Evolutionary conservation across 257 asterid genomes (phyloP).

Genomic region (Solanum stenotomum): DNA sequence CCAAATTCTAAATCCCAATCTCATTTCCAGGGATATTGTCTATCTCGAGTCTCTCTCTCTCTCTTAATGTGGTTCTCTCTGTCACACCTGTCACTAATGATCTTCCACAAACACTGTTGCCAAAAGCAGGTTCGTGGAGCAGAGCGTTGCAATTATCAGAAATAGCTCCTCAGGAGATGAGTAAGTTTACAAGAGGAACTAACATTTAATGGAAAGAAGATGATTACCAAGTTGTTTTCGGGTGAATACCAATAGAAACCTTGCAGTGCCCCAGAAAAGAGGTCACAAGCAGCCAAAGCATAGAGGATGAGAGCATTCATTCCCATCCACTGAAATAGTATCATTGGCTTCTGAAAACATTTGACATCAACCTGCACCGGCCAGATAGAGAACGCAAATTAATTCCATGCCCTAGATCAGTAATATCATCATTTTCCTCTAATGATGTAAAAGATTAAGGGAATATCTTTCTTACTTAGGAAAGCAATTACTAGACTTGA

Average conservation of each 20-base stretch:
- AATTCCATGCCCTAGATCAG: background rate
- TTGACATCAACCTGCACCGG: conserved; percentile 62
- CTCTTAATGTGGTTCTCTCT: background rate
- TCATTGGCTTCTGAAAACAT: conserved; percentile 47
- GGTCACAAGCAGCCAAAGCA: conserved; percentile 85
- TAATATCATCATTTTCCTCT: background rate
- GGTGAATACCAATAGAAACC: conserved; percentile 86
- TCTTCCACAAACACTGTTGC: background rate
- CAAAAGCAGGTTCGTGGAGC: background rate
- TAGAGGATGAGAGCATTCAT: conserved; percentile 81
- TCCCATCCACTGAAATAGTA: conserved; percentile 90
- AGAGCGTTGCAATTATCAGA: background rate
- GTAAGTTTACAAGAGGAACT: background rate
- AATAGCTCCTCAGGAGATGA: background rate
- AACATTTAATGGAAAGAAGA: conserved; percentile 1
- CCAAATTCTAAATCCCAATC: background rate
- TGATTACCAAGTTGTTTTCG: conserved; percentile 67
- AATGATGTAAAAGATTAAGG: background rate
- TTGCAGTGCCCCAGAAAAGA: conserved; percentile 74
- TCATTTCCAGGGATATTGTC: background rate
- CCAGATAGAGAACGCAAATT: background rate
- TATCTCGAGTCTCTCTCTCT: background rate
- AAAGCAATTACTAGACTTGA: background rate
- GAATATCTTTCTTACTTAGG: background rate
- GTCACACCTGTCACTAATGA: background rate